Evolutionary conservation across 2,329 filamentous ascomycete species (phyloP).

Genomic region (Xylaria sp.): DNA sequence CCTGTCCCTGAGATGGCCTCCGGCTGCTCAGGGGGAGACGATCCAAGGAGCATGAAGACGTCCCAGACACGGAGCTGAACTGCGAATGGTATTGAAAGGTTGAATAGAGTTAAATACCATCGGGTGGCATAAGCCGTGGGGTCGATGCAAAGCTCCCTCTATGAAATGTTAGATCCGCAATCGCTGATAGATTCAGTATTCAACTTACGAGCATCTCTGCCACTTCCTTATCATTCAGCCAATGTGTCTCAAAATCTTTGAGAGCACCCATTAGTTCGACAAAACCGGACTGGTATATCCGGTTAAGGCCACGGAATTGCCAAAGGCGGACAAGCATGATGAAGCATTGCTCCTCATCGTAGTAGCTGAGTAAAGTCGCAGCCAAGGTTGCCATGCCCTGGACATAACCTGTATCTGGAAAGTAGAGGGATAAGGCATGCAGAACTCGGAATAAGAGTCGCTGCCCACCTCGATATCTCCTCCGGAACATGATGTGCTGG

Average conservation of each 20-base stretch:
- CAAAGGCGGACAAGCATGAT: constrained; percentile 97
- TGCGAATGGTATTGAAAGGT: constrained; percentile 92
- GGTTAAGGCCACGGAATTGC: constrained; percentile 85
- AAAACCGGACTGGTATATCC: constrained; percentile 86
- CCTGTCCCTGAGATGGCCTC: constrained; percentile 28
- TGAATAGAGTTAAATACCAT: constrained; percentile 98
- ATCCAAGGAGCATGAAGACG: constrained; percentile 93
- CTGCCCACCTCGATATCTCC: constrained; percentile 90
- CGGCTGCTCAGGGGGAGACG: constrained; percentile 62
- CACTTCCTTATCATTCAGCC: constrained; percentile 83
- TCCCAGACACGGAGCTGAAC: constrained; percentile 98
- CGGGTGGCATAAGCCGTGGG: constrained; percentile 94
- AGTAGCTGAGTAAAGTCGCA: constrained; percentile 94
- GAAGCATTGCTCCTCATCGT: constrained; percentile 93
- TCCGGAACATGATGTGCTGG: constrained; percentile 96
- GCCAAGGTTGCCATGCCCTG: constrained; percentile 97
- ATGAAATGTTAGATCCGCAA: constrained; percentile 30
- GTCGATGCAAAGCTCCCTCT: constrained; percentile 82
- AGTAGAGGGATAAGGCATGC: constrained; percentile 90
- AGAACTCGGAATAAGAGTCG: constrained; percentile 91
- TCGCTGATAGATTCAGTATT: background rate
- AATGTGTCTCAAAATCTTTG: constrained; percentile 83
- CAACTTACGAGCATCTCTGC: constrained; percentile 78
- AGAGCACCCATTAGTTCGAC: constrained; percentile 86
- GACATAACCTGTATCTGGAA: constrained; percentile 91